These are phyloP conservation scores for Globisporangium canariense DNA, from an alignment of 352 stramenopile species.

Conservation along the genomic window DNA sequence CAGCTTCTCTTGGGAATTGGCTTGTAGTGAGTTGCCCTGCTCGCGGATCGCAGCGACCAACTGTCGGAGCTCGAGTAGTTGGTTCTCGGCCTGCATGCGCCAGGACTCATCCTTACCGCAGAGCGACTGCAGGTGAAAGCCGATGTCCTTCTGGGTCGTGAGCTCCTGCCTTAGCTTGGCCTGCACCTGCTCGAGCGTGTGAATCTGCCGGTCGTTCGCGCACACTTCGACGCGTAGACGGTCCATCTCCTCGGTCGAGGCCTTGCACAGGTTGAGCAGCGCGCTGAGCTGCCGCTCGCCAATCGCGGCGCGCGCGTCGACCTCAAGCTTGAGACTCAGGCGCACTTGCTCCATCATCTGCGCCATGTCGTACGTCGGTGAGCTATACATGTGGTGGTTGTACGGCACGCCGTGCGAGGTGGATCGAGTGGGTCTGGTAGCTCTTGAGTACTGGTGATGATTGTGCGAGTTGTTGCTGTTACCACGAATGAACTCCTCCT, in stretches of 20 bases:
- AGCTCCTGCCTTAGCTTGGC: slow-evolving; percentile 74
- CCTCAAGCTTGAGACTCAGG: slow-evolving; percentile 78
- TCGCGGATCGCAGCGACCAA: slow-evolving; percentile 67
- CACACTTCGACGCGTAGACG: slow-evolving; percentile 65
- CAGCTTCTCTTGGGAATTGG: slow-evolving; percentile 67
- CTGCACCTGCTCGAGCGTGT: slow-evolving; percentile 75
- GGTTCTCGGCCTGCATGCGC: slow-evolving; percentile 81
- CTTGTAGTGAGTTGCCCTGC: slow-evolving; percentile 62
- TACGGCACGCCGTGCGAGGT: slow-evolving; percentile 13
- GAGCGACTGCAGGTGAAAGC: slow-evolving; percentile 76
- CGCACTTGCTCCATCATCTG: slow-evolving; percentile 86
- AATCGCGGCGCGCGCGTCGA: slow-evolving; percentile 72
- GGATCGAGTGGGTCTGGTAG: background rate
- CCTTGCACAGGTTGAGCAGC: slow-evolving; percentile 69
- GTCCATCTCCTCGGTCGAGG: slow-evolving; percentile 70
- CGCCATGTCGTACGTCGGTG: slow-evolving; percentile 72
- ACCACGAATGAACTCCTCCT: slow-evolving; percentile 20
- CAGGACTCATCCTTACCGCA: slow-evolving; percentile 85
- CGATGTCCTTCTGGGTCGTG: slow-evolving; percentile 79
- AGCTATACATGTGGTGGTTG: slow-evolving; percentile 54
- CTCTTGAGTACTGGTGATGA: background rate
- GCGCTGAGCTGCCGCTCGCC: slow-evolving; percentile 75
- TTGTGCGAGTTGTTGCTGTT: background rate
- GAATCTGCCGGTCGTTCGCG: slow-evolving; percentile 66
- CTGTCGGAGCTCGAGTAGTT: slow-evolving; percentile 72